Percentiles rank a stretch among this genome's conserved stretches.
Evolutionary conservation across 805 yeast genomes (phyloP).

Genomic region (Yamadazyma endophytica): DNA sequence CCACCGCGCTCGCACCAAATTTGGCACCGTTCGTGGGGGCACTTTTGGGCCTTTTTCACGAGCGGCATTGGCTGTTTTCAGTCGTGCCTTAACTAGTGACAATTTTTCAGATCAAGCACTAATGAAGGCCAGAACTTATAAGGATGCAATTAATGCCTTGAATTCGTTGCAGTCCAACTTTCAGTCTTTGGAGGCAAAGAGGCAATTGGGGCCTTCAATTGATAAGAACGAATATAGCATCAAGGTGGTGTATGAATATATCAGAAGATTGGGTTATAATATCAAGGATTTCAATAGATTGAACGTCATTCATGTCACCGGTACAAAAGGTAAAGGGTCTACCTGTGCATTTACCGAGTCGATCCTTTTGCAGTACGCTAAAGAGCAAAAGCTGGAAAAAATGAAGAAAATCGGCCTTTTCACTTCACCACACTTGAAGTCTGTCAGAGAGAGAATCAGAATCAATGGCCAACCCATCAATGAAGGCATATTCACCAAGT

Average conservation of each 20-base stretch:
- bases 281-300: constrained; percentile 66
- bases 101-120: too few relatives aligned
- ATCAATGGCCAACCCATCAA: constrained; percentile 83
- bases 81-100: too few relatives aligned
- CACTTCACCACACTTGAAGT: constrained; percentile 92
- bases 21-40: too few relatives aligned
- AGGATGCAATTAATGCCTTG: constrained; percentile 80
- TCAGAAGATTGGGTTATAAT: constrained; percentile 35
- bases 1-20: too few relatives aligned
- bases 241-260: constrained; percentile 65
- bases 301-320: constrained; percentile 88
- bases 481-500: constrained; percentile 76
- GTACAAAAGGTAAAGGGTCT: constrained; percentile 98
- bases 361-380: constrained; percentile 60
- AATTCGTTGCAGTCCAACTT: constrained; percentile 89
- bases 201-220: constrained; percentile 58
- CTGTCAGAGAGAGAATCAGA: constrained; percentile 87
- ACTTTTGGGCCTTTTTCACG: too few relatives aligned
- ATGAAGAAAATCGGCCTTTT: constrained; percentile 79
- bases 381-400: constrained; percentile 7
- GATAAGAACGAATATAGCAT: constrained; percentile 63
- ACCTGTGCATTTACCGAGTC: constrained; percentile 93
- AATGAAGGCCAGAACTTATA: constrained; percentile 19
- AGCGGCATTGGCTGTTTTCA: too few relatives aligned
- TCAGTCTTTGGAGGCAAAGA: constrained; percentile 80